Percentiles rank a stretch among this genome's conserved stretches.
These are phyloP conservation scores for Balakata baccata DNA, from an alignment of 345 rosid genomes.

Conservation along the genomic window DNA sequence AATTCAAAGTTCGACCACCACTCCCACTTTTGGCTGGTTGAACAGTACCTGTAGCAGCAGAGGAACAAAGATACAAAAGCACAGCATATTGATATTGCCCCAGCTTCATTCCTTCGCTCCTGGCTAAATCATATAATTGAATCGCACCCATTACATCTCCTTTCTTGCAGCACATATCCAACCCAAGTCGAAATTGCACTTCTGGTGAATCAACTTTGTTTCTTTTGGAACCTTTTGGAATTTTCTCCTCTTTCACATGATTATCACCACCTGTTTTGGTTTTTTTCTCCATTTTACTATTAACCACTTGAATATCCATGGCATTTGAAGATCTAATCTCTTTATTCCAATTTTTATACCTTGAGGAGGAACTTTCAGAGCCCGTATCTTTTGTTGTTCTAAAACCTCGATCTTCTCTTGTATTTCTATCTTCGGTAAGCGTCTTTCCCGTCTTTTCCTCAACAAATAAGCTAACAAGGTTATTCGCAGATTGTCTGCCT, in stretches of 20 bases:
- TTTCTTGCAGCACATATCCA: conserved; percentile 61
- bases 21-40: conserved; percentile 65
- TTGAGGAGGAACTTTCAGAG: too few species aligned
- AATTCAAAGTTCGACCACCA: conserved; percentile 27
- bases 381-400: conserved; percentile 8
- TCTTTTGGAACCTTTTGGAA: conserved; percentile 28
- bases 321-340: conserved; percentile 2
- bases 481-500: conserved; percentile 19
- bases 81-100: conserved; percentile 55
- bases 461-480: conserved; percentile 26
- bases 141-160: conserved; percentile 62
- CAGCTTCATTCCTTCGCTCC: conserved; percentile 36
- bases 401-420: conserved; percentile 18
- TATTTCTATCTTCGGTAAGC: conserved; percentile 10
- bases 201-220: conserved; percentile 29
- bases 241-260: conserved; percentile 18
- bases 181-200: conserved; percentile 23
- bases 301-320: not conserved
- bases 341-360: not conserved
- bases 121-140: conserved; percentile 46
- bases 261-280: conserved; percentile 11
- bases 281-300: conserved; percentile 15
- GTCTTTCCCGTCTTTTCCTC: conserved; percentile 30
- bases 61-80: conserved; percentile 59
- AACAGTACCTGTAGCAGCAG: conserved; percentile 62